Percentiles rank a stretch among this genome's conserved stretches.
Evolutionary conservation across 805 yeast genomes (phyloP).

Genomic region (Ascoidea tarda): DNA sequence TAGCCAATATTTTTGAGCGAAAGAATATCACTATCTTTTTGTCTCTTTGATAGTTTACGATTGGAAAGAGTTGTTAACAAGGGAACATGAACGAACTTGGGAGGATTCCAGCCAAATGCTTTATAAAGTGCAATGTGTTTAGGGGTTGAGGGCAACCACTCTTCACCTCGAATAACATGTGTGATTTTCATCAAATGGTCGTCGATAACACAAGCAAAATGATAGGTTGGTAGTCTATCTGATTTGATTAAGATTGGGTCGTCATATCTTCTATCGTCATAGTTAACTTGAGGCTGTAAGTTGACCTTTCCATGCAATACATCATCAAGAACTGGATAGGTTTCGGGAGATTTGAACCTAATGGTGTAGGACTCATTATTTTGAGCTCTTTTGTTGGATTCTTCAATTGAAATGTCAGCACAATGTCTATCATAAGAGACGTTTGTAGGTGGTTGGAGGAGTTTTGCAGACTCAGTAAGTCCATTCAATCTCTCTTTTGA

Average conservation of each 20-base stretch:
- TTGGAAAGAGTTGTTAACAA: conserved; percentile 58
- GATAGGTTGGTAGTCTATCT: conserved; percentile 94
- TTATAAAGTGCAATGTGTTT: conserved; percentile 78
- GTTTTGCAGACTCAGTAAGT: conserved; percentile 59
- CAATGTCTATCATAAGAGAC: conserved; percentile 89
- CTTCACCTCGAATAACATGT: conserved; percentile 94
- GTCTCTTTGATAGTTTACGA: conserved; percentile 75
- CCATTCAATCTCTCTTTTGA: conserved; percentile 59
- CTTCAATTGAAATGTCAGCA: conserved; percentile 26
- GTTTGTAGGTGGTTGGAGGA: conserved; percentile 74
- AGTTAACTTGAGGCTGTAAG: conserved; percentile 68
- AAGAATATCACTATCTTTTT: conserved; percentile 65
- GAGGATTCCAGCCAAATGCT: conserved; percentile 79
- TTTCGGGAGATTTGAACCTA: conserved; percentile 64
- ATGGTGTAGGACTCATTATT: conserved; percentile 34
- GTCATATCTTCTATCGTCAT: conserved; percentile 62
- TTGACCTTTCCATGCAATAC: conserved; percentile 64
- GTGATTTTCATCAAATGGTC: conserved; percentile 88
- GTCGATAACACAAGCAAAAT: conserved; percentile 90
- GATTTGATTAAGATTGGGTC: conserved; percentile 84
- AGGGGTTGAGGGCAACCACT: conserved; percentile 94
- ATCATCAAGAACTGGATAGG: conserved; percentile 57
- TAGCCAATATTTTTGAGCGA: conserved; percentile 46
- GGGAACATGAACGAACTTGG: conserved; percentile 82
- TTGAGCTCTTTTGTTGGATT: conserved; percentile 20